A percentile compares a stretch with the other conserved stretches of the same genome.
Evolutionary conservation across 805 yeast species (phyloP).

Genomic region (Suhomyces canberraensis): DNA sequence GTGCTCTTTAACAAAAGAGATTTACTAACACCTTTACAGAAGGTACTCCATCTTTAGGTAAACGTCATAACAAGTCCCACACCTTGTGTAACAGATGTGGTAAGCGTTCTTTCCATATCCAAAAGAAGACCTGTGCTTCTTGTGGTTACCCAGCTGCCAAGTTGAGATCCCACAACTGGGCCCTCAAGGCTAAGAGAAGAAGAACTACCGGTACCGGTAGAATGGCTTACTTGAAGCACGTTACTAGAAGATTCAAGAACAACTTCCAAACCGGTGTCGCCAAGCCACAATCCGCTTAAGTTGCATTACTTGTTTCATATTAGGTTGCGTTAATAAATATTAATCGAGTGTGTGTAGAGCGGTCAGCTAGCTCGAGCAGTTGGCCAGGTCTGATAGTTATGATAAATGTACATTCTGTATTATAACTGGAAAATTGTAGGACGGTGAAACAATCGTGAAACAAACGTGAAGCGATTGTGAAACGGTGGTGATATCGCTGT

Average conservation of each 20-base stretch:
- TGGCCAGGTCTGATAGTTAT: no score
- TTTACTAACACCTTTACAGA: slow-evolving; percentile 42
- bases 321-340: slow-evolving; percentile 1
- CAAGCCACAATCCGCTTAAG: slow-evolving; percentile 63
- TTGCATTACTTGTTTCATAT: slow-evolving; percentile 1
- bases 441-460: no score
- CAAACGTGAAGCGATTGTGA: no score
- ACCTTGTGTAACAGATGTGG: slow-evolving; percentile 99
- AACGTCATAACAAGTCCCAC: slow-evolving; percentile 99
- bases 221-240: slow-evolving; percentile 96
- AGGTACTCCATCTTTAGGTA: slow-evolving; percentile 99
- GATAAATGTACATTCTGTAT: no score
- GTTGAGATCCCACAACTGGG: slow-evolving; percentile 99
- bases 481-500: no score
- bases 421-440: no score
- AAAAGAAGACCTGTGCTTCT: slow-evolving; percentile 97
- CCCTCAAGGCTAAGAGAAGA: slow-evolving; percentile 98
- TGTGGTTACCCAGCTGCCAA: slow-evolving; percentile 99
- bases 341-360: slow-evolving; percentile 1
- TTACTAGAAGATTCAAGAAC: slow-evolving; percentile 97
- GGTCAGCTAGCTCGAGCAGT: no score
- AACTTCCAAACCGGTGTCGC: slow-evolving; percentile 92
- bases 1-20: no score
- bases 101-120: slow-evolving; percentile 96
- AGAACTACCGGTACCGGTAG: slow-evolving; percentile 99